Percentiles rank a stretch among this genome's conserved stretches.
Conservation (phyloP, 2,329 filamentous ascomycete species). For the Trichoderma lentiforme region DNA sequence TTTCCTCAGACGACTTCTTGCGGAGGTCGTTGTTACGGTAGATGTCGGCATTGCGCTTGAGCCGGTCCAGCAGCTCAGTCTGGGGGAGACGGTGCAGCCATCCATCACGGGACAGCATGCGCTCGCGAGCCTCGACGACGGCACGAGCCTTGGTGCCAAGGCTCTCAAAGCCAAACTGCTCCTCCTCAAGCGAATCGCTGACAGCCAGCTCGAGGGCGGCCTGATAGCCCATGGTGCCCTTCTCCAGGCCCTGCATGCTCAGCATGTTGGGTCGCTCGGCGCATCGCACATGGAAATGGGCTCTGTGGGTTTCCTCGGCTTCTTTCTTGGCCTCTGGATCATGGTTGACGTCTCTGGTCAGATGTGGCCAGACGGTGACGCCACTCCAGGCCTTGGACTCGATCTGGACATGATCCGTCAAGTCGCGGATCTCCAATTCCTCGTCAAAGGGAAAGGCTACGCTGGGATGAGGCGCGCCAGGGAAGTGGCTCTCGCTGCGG, state of each 20-base stretch:
- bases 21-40: slow-evolving; percentile 53
- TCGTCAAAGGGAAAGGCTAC: slow-evolving; percentile 68
- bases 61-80: slow-evolving; percentile 54
- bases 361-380: slow-evolving; percentile 61
- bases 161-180: slow-evolving; percentile 58
- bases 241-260: slow-evolving; percentile 67
- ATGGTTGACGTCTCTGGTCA: slow-evolving; percentile 50
- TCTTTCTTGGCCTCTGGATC: slow-evolving; percentile 43
- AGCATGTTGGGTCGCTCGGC: slow-evolving; percentile 68
- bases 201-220: slow-evolving; percentile 64
- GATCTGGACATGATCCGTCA: slow-evolving; percentile 62
- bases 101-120: slow-evolving; percentile 51
- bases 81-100: slow-evolving; percentile 57
- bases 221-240: slow-evolving; percentile 66
- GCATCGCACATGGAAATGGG: slow-evolving; percentile 58
- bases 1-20: slow-evolving; percentile 51
- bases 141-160: slow-evolving; percentile 52
- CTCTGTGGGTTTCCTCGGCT: slow-evolving; percentile 44
- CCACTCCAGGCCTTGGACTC: slow-evolving; percentile 61
- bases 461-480: slow-evolving; percentile 58
- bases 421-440: slow-evolving; percentile 57
- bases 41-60: slow-evolving; percentile 54
- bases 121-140: slow-evolving; percentile 56
- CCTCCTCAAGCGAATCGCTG: slow-evolving; percentile 61
- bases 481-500: slow-evolving; percentile 56